These are phyloP conservation scores for Mortierella sp. DNA, from an alignment of 371 early-diverging fungal genomes.

Conservation along the genomic window DNA sequence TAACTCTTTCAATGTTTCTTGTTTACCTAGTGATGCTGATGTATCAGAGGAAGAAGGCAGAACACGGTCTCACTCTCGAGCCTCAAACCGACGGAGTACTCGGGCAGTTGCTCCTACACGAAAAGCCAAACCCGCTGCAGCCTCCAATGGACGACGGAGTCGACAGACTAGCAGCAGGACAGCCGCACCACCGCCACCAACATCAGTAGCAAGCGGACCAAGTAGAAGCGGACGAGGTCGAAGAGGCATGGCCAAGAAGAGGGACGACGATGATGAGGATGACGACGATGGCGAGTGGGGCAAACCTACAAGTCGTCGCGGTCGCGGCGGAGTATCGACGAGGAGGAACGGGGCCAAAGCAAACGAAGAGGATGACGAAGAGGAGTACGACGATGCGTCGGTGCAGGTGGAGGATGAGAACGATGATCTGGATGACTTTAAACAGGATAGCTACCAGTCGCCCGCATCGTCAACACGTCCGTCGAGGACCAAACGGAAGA, in stretches of 20 bases:
- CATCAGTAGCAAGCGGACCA: not conserved
- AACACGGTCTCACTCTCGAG: constrained; percentile 26
- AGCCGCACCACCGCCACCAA: not conserved
- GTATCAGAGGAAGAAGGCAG: constrained; percentile 31
- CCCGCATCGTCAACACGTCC: constrained; percentile 22
- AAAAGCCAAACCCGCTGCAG: constrained; percentile 7
- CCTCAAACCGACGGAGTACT: constrained; percentile 19
- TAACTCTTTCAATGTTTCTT: not conserved
- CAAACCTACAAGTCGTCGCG: constrained; percentile 9
- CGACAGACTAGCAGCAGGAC: constrained; percentile 14
- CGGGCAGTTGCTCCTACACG: constrained; percentile 30
- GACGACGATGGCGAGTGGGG: constrained; percentile 57
- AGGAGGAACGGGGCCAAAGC: constrained; percentile 2
- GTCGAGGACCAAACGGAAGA: constrained; percentile 42
- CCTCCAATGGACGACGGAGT: constrained; percentile 27
- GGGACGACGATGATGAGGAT: constrained; percentile 42
- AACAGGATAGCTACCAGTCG: constrained; percentile 1
- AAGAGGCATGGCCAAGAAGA: constrained; percentile 20
- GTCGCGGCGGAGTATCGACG: constrained; percentile 21
- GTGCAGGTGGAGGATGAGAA: constrained; percentile 13
- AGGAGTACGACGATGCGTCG: constrained; percentile 39
- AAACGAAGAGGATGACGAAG: constrained; percentile 34
- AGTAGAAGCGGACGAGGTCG: constrained; percentile 14
- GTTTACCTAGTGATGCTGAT: constrained; percentile 26
- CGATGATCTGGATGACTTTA: constrained; percentile 46